These are phyloP conservation scores for Amylocystis lapponica DNA, from an alignment of 768 basidiomycete species.

Conservation along the genomic window DNA sequence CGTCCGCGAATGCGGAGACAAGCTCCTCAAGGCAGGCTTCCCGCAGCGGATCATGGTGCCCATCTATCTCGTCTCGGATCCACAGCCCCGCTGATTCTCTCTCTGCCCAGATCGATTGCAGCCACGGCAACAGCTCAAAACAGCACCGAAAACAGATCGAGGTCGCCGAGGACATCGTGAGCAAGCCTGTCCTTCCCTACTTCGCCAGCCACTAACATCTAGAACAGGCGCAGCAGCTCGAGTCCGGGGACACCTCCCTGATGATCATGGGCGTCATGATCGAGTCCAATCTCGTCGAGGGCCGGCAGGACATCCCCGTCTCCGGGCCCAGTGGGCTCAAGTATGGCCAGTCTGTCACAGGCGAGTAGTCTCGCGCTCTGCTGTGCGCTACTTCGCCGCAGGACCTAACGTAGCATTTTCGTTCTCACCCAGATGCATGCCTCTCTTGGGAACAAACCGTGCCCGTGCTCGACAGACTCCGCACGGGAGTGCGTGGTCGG, in stretches of 20 bases:
- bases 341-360: constrained; percentile 86
- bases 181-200: constrained; percentile 19
- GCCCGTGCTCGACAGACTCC: constrained; percentile 72
- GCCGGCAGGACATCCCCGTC: constrained; percentile 77
- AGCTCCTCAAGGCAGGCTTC: constrained; percentile 75
- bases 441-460: constrained; percentile 88
- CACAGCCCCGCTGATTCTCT: neutral
- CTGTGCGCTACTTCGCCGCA: neutral
- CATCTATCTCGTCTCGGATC: neutral
- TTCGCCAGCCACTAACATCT: constrained; percentile 1
- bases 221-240: constrained; percentile 63
- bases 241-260: constrained; percentile 60
- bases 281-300: constrained; percentile 86
- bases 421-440: constrained; percentile 24
- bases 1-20: constrained; percentile 69
- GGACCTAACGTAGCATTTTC: too few species aligned
- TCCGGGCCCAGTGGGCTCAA: constrained; percentile 66
- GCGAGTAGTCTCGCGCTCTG: constrained; percentile 58
- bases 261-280: constrained; percentile 93
- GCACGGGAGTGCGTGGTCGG: constrained; percentile 83
- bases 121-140: constrained; percentile 93
- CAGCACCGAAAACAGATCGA: constrained; percentile 84
- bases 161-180: constrained; percentile 86
- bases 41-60: constrained; percentile 80
- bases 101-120: constrained; percentile 78